Base-by-base conservation (phyloP, 768 basidiomycete genomes). In the Boletus rufocinnamomeus region DNA sequence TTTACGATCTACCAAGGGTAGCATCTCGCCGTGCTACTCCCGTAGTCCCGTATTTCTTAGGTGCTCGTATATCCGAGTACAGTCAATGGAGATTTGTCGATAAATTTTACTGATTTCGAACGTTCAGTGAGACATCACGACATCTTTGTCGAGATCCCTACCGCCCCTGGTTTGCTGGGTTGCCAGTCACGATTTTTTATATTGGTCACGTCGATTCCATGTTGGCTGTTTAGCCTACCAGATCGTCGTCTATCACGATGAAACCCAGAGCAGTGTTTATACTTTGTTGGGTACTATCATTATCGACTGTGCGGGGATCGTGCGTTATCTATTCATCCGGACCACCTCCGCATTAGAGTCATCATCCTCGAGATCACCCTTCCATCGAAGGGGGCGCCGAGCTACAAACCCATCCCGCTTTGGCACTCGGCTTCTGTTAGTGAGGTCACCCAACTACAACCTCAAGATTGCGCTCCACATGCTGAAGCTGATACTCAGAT, bases 261-360 rank as follows among this genome's bases (percentile, higher is more conserved):
- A 38, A 38, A 16, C 37, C 17, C 37, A 17, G 17, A 38, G 16
- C 7, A 17, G 19, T 38, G 6, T 19, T 17, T 19, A 38, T 17
- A 17, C 6, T 17, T 6, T 17, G 16, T 38, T 38, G 38, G 17
- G 38, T 17, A n/a, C n/a, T n/a, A 66, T 21, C 59, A 66, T 23
- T 68, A 67, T 49, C 60, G 66, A 19, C 37, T 68, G 17, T 59
- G 62, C 32, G 66, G 66, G 6, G 66, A 67, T 50, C 66, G 67
- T 19, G 57, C 58, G 17, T 40, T 69, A 38, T 62, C 55, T 10
- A 54, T 58, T 5, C 60, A 27, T 23, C 5, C 5, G 5, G 28
- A 57, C 28, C 30, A 49, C 27, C 56, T 66, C 7, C 40, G 53
- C 17, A 57, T 65, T 11, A 56, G 57, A 19, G 55, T 52, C 23